Base-by-base conservation (phyloP, 1,284 basidiomycete species). In the Ceratobasidium sp. region DNA sequence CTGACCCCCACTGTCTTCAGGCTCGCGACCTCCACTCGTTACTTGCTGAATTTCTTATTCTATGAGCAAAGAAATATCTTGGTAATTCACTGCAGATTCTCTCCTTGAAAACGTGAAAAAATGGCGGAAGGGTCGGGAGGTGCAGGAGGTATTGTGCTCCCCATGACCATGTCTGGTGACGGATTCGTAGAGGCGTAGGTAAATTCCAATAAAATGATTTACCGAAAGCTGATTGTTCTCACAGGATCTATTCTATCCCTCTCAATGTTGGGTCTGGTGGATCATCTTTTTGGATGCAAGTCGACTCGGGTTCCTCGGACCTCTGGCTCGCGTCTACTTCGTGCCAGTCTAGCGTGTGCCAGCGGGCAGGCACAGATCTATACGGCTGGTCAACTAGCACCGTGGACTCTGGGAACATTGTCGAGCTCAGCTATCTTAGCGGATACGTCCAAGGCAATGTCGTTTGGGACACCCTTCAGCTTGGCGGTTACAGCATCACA, bases 81-180 rank as follows among this genome's bases (percentile, higher is more conserved):
- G 14, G 45, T 55, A 55, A 34, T 55, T n/a, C 12, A 34, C 52
- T 34, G 52, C 52, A 18, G 8, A 26, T 16, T 55, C 34, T 55
- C 3, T 30, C 1, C 16, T 14, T 23, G 6, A 45, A 45, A 58
- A 23, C 55, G 21, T 58, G 57, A 39, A 10, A 41, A 50, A 21
- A 69, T 69, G 64, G 52, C 64, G 28, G 64, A 69, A 57, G 64
- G 50, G 5, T 55, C 52, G 23, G 64, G 64, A 55, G 52, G 64
- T 30, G 36, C 64, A 43, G 64, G 64, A 39, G 64, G 64, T 23
- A 39, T 69, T 43, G 64, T 69, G 50, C 50, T 69, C 28, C 64
- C 64, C 23, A 41, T 69, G 64, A 69, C 64, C 8, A 55, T 69
- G 64, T 69, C 64, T 55, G 64, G 64, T 52, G 64, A 69, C 41